Evolutionary conservation across 2,329 filamentous ascomycete species (phyloP).

Genomic region (Clarireedia monteithiana): DNA sequence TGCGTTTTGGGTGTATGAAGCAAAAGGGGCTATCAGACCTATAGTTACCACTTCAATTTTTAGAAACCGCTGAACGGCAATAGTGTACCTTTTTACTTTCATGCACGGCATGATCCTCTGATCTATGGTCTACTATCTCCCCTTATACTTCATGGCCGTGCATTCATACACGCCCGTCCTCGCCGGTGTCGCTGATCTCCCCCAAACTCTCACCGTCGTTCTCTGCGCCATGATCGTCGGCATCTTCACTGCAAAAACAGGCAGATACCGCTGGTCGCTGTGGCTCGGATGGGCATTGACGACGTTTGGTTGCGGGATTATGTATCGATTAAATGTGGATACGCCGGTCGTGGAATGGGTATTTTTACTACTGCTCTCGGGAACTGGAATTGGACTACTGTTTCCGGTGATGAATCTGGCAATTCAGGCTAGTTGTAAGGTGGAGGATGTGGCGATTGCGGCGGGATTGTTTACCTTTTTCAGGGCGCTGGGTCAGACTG

Average conservation of each 20-base stretch:
- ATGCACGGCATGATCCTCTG: conserved; percentile 49
- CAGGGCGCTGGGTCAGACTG: conserved; percentile 44
- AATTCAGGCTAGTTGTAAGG: conserved; percentile 52
- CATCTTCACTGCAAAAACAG: conserved; percentile 45
- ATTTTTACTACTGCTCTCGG: conserved; percentile 49
- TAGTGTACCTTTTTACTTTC: conserved; percentile 40
- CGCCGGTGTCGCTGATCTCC: conserved; percentile 48
- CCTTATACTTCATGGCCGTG: conserved; percentile 41
- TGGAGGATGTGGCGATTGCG: conserved; percentile 49
- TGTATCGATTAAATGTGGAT: conserved; percentile 39
- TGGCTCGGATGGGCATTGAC: conserved; percentile 53
- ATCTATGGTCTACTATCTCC: conserved; percentile 46
- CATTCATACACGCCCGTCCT: conserved; percentile 43
- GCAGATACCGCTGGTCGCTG: conserved; percentile 41
- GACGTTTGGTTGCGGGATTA: conserved; percentile 47
- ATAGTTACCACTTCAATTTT: conserved; percentile 33
- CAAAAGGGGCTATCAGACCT: conserved; percentile 26
- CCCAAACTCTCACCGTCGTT: conserved; percentile 53
- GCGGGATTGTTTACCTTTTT: conserved; percentile 60
- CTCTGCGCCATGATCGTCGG: conserved; percentile 46
- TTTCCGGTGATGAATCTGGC: conserved; percentile 54
- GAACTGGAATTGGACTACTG: conserved; percentile 45
- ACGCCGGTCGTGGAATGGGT: conserved; percentile 48
- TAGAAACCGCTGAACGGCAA: conserved; percentile 37
- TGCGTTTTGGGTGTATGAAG: conserved; percentile 42